These are phyloP conservation scores for Catunica adiposa DNA, from an alignment of 2,329 filamentous ascomycete species.

Conservation along the genomic window DNA sequence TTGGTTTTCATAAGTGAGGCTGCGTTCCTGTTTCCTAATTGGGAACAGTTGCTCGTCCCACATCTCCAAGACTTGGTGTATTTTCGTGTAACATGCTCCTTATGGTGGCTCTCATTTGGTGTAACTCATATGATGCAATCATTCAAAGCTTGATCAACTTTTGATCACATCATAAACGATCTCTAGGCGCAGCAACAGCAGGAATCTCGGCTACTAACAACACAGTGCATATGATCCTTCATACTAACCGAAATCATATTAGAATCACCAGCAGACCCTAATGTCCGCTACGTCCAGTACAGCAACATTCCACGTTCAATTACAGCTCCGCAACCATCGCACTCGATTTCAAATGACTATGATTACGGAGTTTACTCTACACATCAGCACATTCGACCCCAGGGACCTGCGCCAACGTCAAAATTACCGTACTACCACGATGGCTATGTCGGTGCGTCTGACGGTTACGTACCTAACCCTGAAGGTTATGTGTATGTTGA, in stretches of 20 bases:
- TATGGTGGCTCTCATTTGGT: too few species aligned
- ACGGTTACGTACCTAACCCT: background rate
- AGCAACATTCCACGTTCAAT: background rate
- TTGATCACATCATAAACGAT: too few species aligned
- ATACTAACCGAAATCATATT: background rate
- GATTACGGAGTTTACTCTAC: background rate
- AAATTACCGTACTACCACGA: background rate
- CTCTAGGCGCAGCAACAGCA: too few species aligned
- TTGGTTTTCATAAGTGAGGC: background rate
- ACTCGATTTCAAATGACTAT: background rate
- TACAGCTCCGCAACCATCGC: background rate
- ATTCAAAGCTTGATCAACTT: too few species aligned
- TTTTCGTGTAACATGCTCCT: conserved; percentile 5
- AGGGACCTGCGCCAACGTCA: background rate
- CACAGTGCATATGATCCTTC: background rate
- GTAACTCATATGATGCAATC: background rate
- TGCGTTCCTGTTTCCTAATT: too few species aligned
- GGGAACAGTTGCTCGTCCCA: background rate
- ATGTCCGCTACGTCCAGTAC: conserved; percentile 2
- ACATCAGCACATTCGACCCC: background rate
- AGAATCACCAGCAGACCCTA: background rate
- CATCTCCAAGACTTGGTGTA: background rate
- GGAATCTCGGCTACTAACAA: background rate
- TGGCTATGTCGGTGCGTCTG: background rate
- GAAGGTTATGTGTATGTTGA: background rate